Percentiles rank a stretch among this genome's conserved stretches.
Conservation (phyloP, 805 yeast genomes). For the Priceomyces carsonii region DNA sequence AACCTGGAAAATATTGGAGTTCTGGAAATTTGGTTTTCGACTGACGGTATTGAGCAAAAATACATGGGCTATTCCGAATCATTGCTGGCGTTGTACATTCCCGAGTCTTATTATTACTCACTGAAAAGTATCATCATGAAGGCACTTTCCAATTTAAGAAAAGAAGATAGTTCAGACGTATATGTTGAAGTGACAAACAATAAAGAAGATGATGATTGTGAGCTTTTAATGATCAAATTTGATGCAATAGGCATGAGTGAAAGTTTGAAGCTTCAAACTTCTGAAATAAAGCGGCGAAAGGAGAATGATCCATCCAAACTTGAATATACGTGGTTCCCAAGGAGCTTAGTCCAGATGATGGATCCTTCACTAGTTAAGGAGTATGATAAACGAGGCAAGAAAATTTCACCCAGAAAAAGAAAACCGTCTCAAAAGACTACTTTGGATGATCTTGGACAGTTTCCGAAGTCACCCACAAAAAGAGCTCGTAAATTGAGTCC, state of each 20-base stretch:
- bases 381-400: constrained; percentile 9
- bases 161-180: not conserved
- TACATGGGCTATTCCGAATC: not conserved
- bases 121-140: constrained; percentile 14
- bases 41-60: not conserved
- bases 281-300: not conserved
- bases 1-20: constrained; percentile 2
- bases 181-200: constrained; percentile 9
- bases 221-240: constrained; percentile 20
- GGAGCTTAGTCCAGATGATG: constrained; percentile 14
- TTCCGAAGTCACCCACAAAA: constrained; percentile 12
- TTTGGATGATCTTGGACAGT: constrained; percentile 17
- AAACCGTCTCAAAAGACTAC: constrained; percentile 25
- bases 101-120: constrained; percentile 8
- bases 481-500: not conserved
- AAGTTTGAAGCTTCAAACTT: not conserved
- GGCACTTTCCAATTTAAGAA: constrained; percentile 7
- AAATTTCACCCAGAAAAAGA: constrained; percentile 17
- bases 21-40: constrained; percentile 2
- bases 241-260: constrained; percentile 9
- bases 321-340: constrained; percentile 21
- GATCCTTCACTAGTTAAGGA: constrained; percentile 14
- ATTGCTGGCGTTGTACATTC: constrained; percentile 6
- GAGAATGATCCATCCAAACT: constrained; percentile 1
- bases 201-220: constrained; percentile 16